Evolutionary conservation across 495 filamentous ascomycete species (phyloP).

Genomic region (Tetracladium setigerum): DNA sequence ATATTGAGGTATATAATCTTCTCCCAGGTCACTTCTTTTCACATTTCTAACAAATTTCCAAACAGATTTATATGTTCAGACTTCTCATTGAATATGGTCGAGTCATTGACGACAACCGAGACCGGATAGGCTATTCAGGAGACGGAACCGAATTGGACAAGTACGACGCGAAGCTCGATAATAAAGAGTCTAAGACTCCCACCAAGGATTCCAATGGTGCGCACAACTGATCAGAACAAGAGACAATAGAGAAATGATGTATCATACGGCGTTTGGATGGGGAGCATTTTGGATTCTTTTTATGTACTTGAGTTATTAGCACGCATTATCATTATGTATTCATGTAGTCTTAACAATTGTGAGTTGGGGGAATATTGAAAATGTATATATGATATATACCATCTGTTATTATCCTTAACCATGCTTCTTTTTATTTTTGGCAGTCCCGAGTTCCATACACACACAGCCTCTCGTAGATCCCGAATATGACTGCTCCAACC

Average conservation of each 20-base stretch:
- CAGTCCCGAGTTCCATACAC: no score
- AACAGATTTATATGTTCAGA: constrained; percentile 52
- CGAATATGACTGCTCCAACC: no score
- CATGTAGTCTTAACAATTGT: no score
- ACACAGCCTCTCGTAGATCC: no score
- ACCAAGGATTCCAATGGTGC: constrained; percentile 5
- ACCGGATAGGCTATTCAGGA: constrained; percentile 47
- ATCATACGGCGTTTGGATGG: no score
- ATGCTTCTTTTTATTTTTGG: no score
- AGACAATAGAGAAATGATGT: not conserved
- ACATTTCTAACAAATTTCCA: not conserved
- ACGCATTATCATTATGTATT: no score
- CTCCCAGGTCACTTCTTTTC: not conserved
- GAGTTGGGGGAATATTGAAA: no score
- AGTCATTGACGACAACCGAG: constrained; percentile 56
- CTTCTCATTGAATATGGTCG: constrained; percentile 66
- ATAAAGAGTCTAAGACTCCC: not conserved
- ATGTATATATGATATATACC: no score
- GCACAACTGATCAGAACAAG: not conserved
- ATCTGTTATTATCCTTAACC: no score
- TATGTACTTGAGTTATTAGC: no score
- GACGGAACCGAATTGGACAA: constrained; percentile 20
- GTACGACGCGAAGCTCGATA: constrained; percentile 6
- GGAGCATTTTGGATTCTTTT: no score
- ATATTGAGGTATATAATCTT: constrained; percentile 44